phyloP scores from a whole-genome alignment of 2,329 filamentous ascomycete genomes.

The Nannizzia gypsea region DNA sequence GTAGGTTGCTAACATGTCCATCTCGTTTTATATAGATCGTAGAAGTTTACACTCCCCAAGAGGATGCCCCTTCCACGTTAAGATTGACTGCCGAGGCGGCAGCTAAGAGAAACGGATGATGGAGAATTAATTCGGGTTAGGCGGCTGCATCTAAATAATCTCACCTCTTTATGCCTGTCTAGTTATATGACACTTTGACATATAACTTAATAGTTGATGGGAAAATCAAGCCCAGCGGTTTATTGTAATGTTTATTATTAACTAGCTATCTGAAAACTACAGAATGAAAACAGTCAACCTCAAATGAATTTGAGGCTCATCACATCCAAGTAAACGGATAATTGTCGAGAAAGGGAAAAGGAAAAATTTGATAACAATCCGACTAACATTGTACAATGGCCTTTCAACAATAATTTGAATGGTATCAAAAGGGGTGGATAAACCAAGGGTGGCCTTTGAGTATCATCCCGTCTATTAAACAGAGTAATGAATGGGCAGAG shows the following conservation, averaged over 20 bases:
- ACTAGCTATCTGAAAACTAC: not conserved
- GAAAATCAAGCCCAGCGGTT: no score
- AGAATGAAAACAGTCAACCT: not conserved
- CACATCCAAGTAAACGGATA: not conserved
- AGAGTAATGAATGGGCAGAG: not conserved
- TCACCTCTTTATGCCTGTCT: no score
- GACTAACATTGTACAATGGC: not conserved
- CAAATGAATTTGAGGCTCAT: not conserved
- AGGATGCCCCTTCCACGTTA: slow-evolving; percentile 60
- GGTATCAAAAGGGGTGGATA: slow-evolving; percentile 1
- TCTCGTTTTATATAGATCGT: slow-evolving; percentile 51
- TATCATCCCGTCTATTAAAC: slow-evolving; percentile 2
- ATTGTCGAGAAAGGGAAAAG: not conserved
- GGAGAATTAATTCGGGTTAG: not conserved
- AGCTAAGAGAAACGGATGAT: slow-evolving; percentile 47
- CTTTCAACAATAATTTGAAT: not conserved
- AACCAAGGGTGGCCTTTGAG: not conserved
- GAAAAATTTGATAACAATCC: not conserved
- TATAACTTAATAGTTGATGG: no score
- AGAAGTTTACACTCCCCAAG: slow-evolving; percentile 63
- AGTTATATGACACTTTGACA: no score
- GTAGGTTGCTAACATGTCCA: slow-evolving; percentile 8
- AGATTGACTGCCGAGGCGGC: slow-evolving; percentile 56
- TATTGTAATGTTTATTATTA: no score
- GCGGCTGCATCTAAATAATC: no score